Evolutionary conservation across 768 basidiomycete species (phyloP).

Genomic region (Suillus decipiens): DNA sequence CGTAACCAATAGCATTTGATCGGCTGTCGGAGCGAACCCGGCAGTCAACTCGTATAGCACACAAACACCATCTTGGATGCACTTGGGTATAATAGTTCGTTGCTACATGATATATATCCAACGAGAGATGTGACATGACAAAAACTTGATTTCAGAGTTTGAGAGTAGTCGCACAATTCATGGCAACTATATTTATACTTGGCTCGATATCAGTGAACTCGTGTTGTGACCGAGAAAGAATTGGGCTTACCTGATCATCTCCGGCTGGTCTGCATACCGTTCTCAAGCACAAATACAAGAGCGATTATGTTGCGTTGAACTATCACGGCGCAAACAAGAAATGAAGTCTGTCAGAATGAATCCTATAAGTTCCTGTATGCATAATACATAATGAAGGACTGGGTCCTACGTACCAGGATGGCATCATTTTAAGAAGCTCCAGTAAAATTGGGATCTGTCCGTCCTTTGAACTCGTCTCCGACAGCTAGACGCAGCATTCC

Average conservation of each 20-base stretch:
- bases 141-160: background rate
- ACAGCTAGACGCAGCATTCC: conserved; percentile 24
- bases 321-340: background rate
- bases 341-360: background rate
- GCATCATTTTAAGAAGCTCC: background rate
- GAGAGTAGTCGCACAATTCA: background rate
- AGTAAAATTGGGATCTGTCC: background rate
- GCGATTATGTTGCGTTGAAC: background rate
- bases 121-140: background rate
- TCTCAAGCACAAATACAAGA: background rate
- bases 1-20: background rate
- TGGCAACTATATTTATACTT: background rate
- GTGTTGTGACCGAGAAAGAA: background rate
- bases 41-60: no score
- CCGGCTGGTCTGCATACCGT: background rate
- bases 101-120: background rate
- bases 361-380: background rate
- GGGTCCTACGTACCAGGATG: background rate
- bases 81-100: background rate
- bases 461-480: conserved; percentile 21
- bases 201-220: background rate
- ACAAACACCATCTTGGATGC: background rate
- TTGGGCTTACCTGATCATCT: background rate
- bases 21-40: background rate
- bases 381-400: background rate